These are phyloP conservation scores for Cicer bijugum DNA, from an alignment of 306 rosid genomes.

Conservation along the genomic window DNA sequence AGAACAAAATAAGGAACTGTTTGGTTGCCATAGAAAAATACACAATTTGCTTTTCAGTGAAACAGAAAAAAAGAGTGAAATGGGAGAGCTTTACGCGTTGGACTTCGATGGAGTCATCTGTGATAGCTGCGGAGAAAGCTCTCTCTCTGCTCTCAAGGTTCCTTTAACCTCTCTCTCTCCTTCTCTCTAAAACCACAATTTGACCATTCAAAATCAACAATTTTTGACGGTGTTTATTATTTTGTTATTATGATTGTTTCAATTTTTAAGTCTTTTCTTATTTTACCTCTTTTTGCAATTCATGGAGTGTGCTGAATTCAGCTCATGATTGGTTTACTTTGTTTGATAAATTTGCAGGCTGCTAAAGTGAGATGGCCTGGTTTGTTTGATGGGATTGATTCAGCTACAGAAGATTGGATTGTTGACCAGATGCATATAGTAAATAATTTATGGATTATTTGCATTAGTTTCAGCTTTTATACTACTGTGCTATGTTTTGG, in stretches of 20 bases:
- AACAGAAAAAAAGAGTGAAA: conserved; percentile 39
- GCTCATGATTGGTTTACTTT: conserved; percentile 33
- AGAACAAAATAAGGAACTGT: conserved; percentile 7
- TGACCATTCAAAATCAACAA: conserved; percentile 2
- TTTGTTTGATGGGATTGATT: conserved; percentile 70
- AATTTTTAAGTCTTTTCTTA: neutral
- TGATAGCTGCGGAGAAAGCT: conserved; percentile 95
- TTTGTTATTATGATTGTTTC: neutral
- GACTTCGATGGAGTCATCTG: conserved; percentile 94
- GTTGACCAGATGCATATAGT: conserved; percentile 78
- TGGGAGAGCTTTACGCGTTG: conserved; percentile 90
- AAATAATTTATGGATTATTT: conserved; percentile 37
- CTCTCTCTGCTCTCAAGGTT: conserved; percentile 87
- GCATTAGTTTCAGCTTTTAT: conserved; percentile 10
- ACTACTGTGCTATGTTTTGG: neutral
- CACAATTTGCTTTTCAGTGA: conserved; percentile 10
- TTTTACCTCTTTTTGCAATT: conserved; percentile 16
- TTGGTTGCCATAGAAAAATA: conserved; percentile 35
- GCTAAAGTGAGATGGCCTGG: conserved; percentile 83
- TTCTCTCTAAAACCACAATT: neutral
- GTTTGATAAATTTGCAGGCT: conserved; percentile 60
- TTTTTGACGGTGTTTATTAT: neutral
- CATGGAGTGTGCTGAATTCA: neutral
- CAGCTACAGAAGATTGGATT: conserved; percentile 70
- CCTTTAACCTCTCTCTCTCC: neutral